These are phyloP conservation scores for Carex scoparia DNA, from an alignment of 176 grass and related monocot species.

Conservation along the genomic window DNA sequence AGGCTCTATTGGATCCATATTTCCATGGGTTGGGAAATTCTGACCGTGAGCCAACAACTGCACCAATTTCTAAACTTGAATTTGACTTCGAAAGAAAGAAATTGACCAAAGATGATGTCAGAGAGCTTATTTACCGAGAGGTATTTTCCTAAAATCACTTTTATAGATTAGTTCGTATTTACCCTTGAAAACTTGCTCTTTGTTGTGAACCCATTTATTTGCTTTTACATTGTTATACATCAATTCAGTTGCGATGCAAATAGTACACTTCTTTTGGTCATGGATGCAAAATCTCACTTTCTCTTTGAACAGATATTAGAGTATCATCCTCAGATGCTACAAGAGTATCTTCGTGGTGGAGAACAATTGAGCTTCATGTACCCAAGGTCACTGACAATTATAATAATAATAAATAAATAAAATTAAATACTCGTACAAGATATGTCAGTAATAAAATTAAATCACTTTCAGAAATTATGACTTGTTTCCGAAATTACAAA, in stretches of 20 bases:
- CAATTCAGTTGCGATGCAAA: background rate
- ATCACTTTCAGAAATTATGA: background rate
- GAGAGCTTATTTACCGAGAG: slow-evolving; percentile 86
- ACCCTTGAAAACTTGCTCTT: slow-evolving; percentile 8
- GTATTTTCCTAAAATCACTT: slow-evolving; percentile 23
- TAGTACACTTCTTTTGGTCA: background rate
- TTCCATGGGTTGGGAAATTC: slow-evolving; percentile 66
- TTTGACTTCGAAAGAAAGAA: slow-evolving; percentile 97
- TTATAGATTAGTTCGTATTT: background rate
- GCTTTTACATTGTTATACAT: background rate
- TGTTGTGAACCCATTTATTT: background rate
- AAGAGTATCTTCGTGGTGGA: slow-evolving; percentile 58
- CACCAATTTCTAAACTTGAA: slow-evolving; percentile 75
- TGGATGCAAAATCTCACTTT: background rate
- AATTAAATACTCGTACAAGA: background rate
- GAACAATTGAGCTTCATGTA: slow-evolving; percentile 76
- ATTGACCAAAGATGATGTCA: slow-evolving; percentile 81
- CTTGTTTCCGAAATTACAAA: background rate
- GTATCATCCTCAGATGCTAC: slow-evolving; percentile 96
- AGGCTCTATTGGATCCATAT: slow-evolving; percentile 77
- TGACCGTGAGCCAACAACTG: slow-evolving; percentile 51
- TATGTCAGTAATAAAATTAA: background rate
- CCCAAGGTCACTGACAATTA: slow-evolving; percentile 47
- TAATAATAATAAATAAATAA: background rate
- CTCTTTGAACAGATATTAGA: slow-evolving; percentile 58